phyloP scores from a whole-genome alignment of 2,329 filamentous ascomycete genomes.

The Colletotrichum caudatum region DNA sequence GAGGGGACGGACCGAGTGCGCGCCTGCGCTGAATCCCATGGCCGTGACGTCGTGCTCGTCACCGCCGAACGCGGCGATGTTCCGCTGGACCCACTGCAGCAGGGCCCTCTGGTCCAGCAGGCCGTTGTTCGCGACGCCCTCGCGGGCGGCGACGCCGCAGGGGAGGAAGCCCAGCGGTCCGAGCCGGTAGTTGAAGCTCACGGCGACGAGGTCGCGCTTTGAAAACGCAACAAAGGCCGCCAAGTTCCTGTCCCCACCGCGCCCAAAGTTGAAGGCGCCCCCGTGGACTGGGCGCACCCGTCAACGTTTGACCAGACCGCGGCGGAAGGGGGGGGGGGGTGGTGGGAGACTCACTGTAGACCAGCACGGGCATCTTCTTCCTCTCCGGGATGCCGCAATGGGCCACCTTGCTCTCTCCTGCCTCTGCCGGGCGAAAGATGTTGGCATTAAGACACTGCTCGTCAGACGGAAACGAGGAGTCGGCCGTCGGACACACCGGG shows the following conservation, averaged over 20 bases:
- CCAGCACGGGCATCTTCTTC: conserved; percentile 58
- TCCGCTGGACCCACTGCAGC: conserved; percentile 70
- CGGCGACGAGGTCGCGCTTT: conserved; percentile 64
- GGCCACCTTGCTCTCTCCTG: conserved; percentile 32
- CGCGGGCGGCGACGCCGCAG: conserved; percentile 63
- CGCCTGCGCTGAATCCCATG: conserved; percentile 72
- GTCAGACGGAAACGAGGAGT: conserved; percentile 49
- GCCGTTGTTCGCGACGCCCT: conserved; percentile 72
- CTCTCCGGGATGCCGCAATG: conserved; percentile 45
- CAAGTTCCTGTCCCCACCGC: conserved; percentile 68
- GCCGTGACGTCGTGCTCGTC: conserved; percentile 69
- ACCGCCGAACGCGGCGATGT: conserved; percentile 71
- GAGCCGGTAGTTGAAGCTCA: conserved; percentile 74
- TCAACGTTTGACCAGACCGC: no score
- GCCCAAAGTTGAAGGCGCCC: conserved; percentile 70
- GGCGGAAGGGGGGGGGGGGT: not conserved
- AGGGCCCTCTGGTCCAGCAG: conserved; percentile 71
- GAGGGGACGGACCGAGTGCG: conserved; percentile 63
- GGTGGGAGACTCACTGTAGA: conserved; percentile 55
- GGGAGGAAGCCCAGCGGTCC: conserved; percentile 77
- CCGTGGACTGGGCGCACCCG: conserved; percentile 64
- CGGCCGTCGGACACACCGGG: conserved; percentile 52
- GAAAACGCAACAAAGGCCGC: conserved; percentile 71
- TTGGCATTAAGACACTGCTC: conserved; percentile 68
- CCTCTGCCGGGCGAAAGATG: conserved; percentile 57